Evolutionary conservation across 345 rosid species (phyloP).

Genomic region (Garcia nutans): DNA sequence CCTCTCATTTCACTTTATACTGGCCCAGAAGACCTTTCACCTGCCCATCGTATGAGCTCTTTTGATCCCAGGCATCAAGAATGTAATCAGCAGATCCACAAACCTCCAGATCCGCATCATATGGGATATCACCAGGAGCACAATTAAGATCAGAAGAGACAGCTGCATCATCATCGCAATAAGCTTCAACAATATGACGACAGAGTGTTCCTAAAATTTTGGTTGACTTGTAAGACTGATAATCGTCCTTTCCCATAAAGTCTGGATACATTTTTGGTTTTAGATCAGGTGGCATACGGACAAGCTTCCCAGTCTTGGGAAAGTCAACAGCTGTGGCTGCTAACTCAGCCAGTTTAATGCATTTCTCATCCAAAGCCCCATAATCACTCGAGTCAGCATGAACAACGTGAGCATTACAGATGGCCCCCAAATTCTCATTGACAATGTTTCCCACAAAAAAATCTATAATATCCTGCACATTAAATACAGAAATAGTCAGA

Average conservation of each 20-base stretch:
- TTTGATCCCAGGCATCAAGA: slow-evolving; percentile 70
- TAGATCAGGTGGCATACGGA: slow-evolving; percentile 56
- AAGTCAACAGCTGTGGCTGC: slow-evolving; percentile 94
- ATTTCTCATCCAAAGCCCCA: slow-evolving; percentile 72
- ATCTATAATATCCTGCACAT: slow-evolving; percentile 67
- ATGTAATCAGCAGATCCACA: slow-evolving; percentile 57
- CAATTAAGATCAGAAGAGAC: slow-evolving; percentile 36
- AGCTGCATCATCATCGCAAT: slow-evolving; percentile 47
- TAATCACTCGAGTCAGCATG: slow-evolving; percentile 70
- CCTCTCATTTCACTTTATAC: slow-evolving; percentile 81
- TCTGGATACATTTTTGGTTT: slow-evolving; percentile 84
- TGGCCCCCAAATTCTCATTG: slow-evolving; percentile 68
- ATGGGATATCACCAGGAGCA: slow-evolving; percentile 47
- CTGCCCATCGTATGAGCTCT: slow-evolving; percentile 74
- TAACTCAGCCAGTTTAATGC: slow-evolving; percentile 64
- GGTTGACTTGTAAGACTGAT: slow-evolving; percentile 63
- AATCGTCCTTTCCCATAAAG: slow-evolving; percentile 80
- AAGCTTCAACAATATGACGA: slow-evolving; percentile 55
- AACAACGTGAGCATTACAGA: slow-evolving; percentile 86
- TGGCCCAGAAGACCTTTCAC: slow-evolving; percentile 69
- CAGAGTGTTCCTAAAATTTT: slow-evolving; percentile 82
- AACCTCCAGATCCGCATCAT: slow-evolving; percentile 60
- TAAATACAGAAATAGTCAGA: not conserved
- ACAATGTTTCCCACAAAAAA: slow-evolving; percentile 69
- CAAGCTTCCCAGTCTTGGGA: slow-evolving; percentile 84